phyloP scores from a whole-genome alignment of 192 early-diverging fungal species.

The Phycomyces nitens region DNA sequence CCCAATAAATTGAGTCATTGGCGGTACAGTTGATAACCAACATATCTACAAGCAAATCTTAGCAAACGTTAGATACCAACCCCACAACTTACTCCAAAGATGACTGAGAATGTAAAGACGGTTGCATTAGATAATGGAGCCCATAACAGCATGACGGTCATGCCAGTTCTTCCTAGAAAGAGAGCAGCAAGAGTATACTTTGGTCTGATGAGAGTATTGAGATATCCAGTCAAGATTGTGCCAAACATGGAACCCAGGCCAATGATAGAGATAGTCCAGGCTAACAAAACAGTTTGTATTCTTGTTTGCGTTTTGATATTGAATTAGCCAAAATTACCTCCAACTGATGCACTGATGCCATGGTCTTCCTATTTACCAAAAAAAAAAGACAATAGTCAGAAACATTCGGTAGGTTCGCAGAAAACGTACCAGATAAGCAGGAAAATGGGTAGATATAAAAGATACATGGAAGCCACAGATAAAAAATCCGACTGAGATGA shows the following conservation, averaged over 20 bases:
- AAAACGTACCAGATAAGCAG: constrained; percentile 30
- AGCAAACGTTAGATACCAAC: too few relatives aligned
- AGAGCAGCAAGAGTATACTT: constrained; percentile 20
- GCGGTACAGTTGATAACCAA: constrained; percentile 36
- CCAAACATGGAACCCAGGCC: constrained; percentile 32
- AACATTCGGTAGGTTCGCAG: too few relatives aligned
- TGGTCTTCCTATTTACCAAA: constrained; percentile 24
- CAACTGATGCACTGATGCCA: constrained; percentile 18
- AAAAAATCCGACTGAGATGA: constrained; percentile 29
- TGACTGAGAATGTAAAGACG: constrained; percentile 23
- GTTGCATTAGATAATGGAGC: constrained; percentile 18
- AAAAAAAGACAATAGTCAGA: too few relatives aligned
- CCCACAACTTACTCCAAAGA: constrained; percentile 39
- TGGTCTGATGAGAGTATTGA: constrained; percentile 19
- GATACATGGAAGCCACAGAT: constrained; percentile 39
- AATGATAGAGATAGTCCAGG: constrained; percentile 34
- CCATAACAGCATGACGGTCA: constrained; percentile 26
- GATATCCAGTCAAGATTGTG: constrained; percentile 20
- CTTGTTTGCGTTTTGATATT: neutral
- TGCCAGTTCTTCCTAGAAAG: constrained; percentile 14
- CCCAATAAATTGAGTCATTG: constrained; percentile 29
- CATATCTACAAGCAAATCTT: constrained; percentile 13
- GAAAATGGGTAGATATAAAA: constrained; percentile 37
- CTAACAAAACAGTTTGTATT: constrained; percentile 1
- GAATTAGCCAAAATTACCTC: constrained; percentile 7